Evolutionary conservation across 2,329 filamentous ascomycete genomes (phyloP), one percentile per base, ranked within the genome.

Genomic region (Arthroderma sp.): DNA sequence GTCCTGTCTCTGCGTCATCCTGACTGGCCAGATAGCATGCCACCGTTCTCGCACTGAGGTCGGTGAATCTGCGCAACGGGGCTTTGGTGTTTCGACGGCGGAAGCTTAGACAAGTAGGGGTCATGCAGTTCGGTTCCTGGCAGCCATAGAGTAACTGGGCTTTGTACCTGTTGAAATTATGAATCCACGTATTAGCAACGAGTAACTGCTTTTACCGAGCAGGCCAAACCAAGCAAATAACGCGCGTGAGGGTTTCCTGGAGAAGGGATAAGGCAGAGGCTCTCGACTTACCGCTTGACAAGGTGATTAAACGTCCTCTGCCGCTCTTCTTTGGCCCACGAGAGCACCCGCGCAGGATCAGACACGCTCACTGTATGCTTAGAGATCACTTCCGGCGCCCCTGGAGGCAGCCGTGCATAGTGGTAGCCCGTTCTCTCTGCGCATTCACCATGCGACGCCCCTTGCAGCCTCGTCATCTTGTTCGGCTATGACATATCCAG

Each of bases 111-210:
- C 90, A 95, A 13, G 88, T 91, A 13, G 88, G 73, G 1, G 84
- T 91, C 37, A 76, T 77, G 71, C 90, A 95, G 55, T 78, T 75
- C 56, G 78, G 74, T 62, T 80, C 81, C 61, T 81, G 82, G 68
- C 90, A 95, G 61, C 90, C 90, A 62, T 87, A 80, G 58, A 89
- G 82, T n/a, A 95, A 81, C 71, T 95, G 90, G 35, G 81, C 76
- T 54, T 91, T 83, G 67, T 87, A 94, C 65, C 87, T 91, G 56
- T 9, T 2, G 25, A 15, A 8, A 23, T n/a, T 21, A 31, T 13
- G 13, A n/a, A n/a, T n/a, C 23, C 19, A 17, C 56, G 7, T 8
- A 55, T 58, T 38, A 66, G 59, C 41, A 37, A 55, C 56, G 55
- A 54, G 25, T 58, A 33, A 23, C 23, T 28, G n/a, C n/a, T n/a